These are phyloP conservation scores for Hibiscus trionum DNA, from an alignment of 345 rosid species.

Conservation along the genomic window DNA sequence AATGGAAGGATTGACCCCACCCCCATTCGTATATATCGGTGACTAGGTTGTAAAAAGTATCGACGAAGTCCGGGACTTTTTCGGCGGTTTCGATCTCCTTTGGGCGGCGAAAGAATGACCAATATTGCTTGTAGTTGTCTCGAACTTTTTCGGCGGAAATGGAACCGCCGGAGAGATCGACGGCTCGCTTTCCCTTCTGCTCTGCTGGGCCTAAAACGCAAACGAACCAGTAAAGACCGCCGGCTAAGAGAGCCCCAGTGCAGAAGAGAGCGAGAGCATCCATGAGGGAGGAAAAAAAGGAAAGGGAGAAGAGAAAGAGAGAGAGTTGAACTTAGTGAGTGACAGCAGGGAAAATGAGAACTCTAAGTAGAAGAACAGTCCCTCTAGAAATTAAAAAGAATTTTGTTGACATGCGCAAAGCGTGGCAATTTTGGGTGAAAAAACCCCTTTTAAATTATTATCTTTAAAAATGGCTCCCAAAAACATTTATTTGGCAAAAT, in stretches of 20 bases:
- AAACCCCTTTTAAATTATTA: too few relatives aligned
- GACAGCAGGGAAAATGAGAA: not conserved
- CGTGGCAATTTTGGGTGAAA: too few relatives aligned
- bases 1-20: conserved; percentile 98
- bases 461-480: too few relatives aligned
- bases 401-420: not conserved
- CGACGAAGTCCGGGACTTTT: conserved; percentile 84
- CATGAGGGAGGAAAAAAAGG: conserved; percentile 23
- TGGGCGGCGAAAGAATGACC: conserved; percentile 85
- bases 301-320: not conserved
- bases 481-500: too few relatives aligned
- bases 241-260: conserved; percentile 63
- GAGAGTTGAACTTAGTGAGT: not conserved
- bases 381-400: not conserved
- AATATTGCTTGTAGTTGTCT: conserved; percentile 71
- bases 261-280: conserved; percentile 54
- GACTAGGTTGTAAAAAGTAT: conserved; percentile 86
- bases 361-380: not conserved
- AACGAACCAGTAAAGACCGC: conserved; percentile 80
- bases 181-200: conserved; percentile 64
- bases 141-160: conserved; percentile 77
- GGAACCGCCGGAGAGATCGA: conserved; percentile 85
- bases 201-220: conserved; percentile 86
- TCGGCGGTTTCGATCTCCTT: conserved; percentile 78
- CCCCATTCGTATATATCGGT: conserved; percentile 99